Base-by-base conservation (phyloP, 441 rosid genomes). In the Gossypium davidsonii region DNA sequence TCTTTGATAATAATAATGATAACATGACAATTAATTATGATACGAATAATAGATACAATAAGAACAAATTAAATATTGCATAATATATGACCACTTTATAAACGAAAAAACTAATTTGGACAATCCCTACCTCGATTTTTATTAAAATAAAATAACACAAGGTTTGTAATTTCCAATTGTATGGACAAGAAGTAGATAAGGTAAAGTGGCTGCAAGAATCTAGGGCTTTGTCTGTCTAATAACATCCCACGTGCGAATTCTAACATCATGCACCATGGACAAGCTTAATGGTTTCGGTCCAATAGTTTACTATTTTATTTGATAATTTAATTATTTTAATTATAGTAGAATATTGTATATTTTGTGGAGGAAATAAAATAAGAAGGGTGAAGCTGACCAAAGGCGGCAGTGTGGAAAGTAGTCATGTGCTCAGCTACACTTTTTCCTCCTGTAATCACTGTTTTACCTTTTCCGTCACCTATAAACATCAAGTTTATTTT, bases 351-450 rank as follows among this genome's bases (percentile, higher is more conserved):
- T 37, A 2, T 25, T 25, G 10, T 18, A 11, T 12, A 34, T 34
- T 52, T 52, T 1, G 8, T 17, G 14, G 1, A 26, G 14, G 0
- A 26, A n/a, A 31, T 6, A 3, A 14, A n/a, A 15, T 6, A 4
- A 25, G 59, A 11, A 25, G 2, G 6, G 5, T 53, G 26, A 6
- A 17, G 2, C 61, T 79, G 84, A 94, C 99, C 98, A 34, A 94
- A 94, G 20, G 91, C 77, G 15, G 99, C 99, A 0, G 99, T 94
- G 82, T 89, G 99, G 77, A 94, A 94, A 21, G 99, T 94, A 0
- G 99, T 94, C 51, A 89, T n/a, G 14, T 81, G 70, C 6, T 90
- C 86, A 5, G 17, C 51, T 6, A 92, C 79, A 53, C 89, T 92
- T 69, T 78, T 94, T 0, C 89, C 80, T 3, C 97, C 96, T 0